These are phyloP conservation scores for Penicillium psychrosexuale DNA, from an alignment of 2,329 filamentous ascomycete species.

Conservation along the genomic window DNA sequence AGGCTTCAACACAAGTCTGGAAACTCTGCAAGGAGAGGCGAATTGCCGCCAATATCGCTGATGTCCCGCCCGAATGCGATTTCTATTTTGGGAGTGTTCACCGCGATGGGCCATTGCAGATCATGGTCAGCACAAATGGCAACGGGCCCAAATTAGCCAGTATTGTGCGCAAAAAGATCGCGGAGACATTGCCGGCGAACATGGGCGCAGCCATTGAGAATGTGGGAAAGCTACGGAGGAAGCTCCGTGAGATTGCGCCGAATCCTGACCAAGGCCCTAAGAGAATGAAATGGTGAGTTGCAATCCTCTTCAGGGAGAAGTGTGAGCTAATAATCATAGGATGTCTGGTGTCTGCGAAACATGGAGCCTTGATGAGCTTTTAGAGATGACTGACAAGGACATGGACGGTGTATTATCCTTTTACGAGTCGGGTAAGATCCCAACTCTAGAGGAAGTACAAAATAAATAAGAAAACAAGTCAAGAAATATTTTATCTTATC, in stretches of 20 bases:
- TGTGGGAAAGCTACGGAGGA: constrained; percentile 75
- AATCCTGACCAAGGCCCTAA: constrained; percentile 70
- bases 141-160: constrained; percentile 90
- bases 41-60: constrained; percentile 91
- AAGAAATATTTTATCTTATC: constrained; percentile 21
- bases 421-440: constrained; percentile 53
- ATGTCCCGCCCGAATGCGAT: constrained; percentile 94
- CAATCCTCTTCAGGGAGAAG: background rate
- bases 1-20: constrained; percentile 86
- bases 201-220: constrained; percentile 82
- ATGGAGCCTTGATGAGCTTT: constrained; percentile 81
- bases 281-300: constrained; percentile 78
- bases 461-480: constrained; percentile 4
- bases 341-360: constrained; percentile 89
- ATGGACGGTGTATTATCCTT: constrained; percentile 80
- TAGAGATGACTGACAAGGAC: constrained; percentile 74
- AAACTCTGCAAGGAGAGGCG: constrained; percentile 82
- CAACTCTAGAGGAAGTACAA: constrained; percentile 37
- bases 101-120: constrained; percentile 88
- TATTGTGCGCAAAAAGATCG: constrained; percentile 79
- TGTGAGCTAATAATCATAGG: constrained; percentile 49
- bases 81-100: constrained; percentile 98
- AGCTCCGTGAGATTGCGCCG: constrained; percentile 74
- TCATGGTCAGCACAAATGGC: constrained; percentile 98
- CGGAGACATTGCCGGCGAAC: constrained; percentile 68